These are phyloP conservation scores for Dictyostelium citrinum DNA, from an alignment of 78 protist species.

Conservation along the genomic window DNA sequence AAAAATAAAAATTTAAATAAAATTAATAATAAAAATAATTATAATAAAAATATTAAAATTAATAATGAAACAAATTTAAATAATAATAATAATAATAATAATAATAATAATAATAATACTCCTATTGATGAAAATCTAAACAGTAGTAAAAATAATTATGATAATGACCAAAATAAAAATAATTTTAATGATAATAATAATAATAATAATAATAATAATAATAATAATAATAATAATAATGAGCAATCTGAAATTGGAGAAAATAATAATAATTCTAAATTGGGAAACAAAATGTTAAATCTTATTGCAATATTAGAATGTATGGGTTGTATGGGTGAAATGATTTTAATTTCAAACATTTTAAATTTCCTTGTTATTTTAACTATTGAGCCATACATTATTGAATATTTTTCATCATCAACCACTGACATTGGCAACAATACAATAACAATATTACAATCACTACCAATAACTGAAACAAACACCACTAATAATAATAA, in stretches of 20 bases:
- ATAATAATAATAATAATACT: no score
- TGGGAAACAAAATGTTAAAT: slow-evolving; percentile 1
- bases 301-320: background rate
- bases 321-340: background rate
- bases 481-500: background rate
- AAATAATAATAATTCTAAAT: background rate
- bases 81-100: background rate
- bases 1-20: background rate
- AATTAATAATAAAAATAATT: background rate
- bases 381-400: background rate
- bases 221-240: background rate
- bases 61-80: background rate
- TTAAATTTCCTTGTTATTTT: background rate
- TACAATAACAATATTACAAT: background rate
- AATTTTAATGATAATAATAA: background rate
- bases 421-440: background rate
- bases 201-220: background rate
- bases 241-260: background rate
- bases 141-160: background rate
- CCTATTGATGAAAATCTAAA: no score
- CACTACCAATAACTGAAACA: background rate
- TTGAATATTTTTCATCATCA: background rate
- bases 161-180: background rate
- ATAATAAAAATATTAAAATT: no score
- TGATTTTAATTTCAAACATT: background rate